Conservation (phyloP, 1,284 basidiomycete genomes). For the Cystobasidiaceae sp. region DNA sequence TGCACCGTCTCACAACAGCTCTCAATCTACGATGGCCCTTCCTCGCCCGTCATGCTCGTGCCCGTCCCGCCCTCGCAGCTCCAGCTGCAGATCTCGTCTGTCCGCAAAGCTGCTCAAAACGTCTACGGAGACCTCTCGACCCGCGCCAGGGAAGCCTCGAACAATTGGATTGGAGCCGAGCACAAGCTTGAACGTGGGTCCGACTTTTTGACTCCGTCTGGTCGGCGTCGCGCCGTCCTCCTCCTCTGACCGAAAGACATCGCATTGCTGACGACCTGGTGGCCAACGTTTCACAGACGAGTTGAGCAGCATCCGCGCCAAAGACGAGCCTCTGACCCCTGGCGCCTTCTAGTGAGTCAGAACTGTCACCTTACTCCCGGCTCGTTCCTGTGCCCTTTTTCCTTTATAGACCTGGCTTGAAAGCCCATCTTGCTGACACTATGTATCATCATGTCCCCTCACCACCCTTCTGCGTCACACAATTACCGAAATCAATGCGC, state of each 20-base stretch:
- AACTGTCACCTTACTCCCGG: constrained; percentile 14
- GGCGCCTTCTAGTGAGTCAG: constrained; percentile 34
- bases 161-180: constrained; percentile 43
- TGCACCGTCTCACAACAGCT: constrained; percentile 3
- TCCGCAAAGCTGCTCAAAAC: constrained; percentile 15
- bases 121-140: constrained; percentile 1
- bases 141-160: constrained; percentile 19
- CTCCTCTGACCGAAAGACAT: neutral
- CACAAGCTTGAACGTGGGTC: constrained; percentile 40
- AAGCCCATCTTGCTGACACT: neutral
- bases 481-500: neutral
- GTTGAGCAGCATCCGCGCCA: constrained; percentile 36
- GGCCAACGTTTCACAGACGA: constrained; percentile 34
- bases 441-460: neutral
- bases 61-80: constrained; percentile 8
- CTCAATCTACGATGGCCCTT: constrained; percentile 26
- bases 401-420: too few species aligned
- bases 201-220: neutral
- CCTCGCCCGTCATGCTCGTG: constrained; percentile 6
- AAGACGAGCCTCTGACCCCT: constrained; percentile 32
- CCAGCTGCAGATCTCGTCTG: constrained; percentile 22
- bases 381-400: neutral
- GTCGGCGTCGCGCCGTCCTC: neutral
- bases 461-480: neutral
- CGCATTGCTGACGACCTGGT: too few species aligned